Evolutionary conservation across 2,329 filamentous ascomycete species (phyloP), one percentile per base, ranked within the genome.

Genomic region (Aspergillus fumigatiaffinis): DNA sequence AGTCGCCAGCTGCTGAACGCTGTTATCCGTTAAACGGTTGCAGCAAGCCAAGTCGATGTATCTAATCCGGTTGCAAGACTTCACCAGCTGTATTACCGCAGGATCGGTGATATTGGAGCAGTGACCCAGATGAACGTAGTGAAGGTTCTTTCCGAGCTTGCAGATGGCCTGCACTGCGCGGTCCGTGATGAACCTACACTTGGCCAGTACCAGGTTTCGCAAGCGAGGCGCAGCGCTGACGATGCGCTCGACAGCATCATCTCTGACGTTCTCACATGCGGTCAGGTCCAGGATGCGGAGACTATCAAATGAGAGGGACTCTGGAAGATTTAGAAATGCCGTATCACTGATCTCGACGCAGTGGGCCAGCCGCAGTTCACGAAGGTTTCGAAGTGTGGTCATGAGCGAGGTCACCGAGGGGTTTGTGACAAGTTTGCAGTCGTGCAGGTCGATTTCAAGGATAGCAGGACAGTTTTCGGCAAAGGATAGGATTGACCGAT

Each of bases 11-110:
- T 91, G 88, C 60, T 84, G 88, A 17, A 99, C 89, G 23, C 92
- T 97, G 10, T 83, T 82, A 66, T 99, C 94, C 0, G 94, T 97
- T 59, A 99, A 79, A 65, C 91, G 87, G 14, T 84, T 85, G 75
- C 94, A 99, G 77, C 94, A 97, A n/a, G 94, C 94, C 47, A 99
- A 79, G 71, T 99, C 94, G 62, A 99, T 99, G 72, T 99, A 99
- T 55, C 94, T 85, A 64, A 99, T 97, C 25, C 94, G 86, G 68
- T 93, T 97, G 80, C 94, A 99, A 53, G 81, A 81, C 64, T 88
- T 87, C 42, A 97, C 91, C 32, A 99, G 81, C 55, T 87, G 87
- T 66, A 90, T 89, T 20, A 99, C 91, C 1, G 91, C 92, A 38
- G 87, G 82, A 69, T 99, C 94, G 0, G 93, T 97, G 69, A 99